Evolutionary conservation across 2,329 filamentous ascomycete species (phyloP).

Genomic region (Emergomyces orientalis): DNA sequence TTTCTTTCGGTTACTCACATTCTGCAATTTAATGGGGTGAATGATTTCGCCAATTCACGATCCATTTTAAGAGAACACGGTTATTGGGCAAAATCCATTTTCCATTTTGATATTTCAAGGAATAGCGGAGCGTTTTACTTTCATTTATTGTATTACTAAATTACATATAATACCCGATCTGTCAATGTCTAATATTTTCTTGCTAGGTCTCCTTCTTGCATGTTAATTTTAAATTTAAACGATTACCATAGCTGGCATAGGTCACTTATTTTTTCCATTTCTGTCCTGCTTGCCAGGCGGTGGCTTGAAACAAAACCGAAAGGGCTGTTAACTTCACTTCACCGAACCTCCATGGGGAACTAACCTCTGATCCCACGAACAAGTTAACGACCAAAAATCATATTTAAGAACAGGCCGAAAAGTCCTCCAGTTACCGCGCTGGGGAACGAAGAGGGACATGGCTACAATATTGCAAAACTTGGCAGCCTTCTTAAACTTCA

Average conservation of each 20-base stretch:
- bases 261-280: neutral
- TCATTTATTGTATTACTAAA: neutral
- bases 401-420: neutral
- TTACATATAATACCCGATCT: neutral
- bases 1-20: neutral
- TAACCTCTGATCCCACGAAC: neutral
- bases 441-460: neutral
- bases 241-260: neutral
- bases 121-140: neutral
- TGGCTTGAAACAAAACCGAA: neutral
- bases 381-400: neutral
- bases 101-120: neutral
- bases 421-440: neutral
- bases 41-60: neutral
- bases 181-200: neutral
- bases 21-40: neutral
- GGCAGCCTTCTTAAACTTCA: neutral
- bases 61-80: neutral
- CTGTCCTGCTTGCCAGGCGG: neutral
- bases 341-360: neutral
- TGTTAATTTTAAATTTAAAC: neutral
- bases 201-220: neutral
- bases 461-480: neutral
- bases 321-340: neutral
- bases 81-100: neutral